These are phyloP conservation scores for Thyridium curvatum DNA, from an alignment of 2,329 filamentous ascomycete species.

Conservation along the genomic window DNA sequence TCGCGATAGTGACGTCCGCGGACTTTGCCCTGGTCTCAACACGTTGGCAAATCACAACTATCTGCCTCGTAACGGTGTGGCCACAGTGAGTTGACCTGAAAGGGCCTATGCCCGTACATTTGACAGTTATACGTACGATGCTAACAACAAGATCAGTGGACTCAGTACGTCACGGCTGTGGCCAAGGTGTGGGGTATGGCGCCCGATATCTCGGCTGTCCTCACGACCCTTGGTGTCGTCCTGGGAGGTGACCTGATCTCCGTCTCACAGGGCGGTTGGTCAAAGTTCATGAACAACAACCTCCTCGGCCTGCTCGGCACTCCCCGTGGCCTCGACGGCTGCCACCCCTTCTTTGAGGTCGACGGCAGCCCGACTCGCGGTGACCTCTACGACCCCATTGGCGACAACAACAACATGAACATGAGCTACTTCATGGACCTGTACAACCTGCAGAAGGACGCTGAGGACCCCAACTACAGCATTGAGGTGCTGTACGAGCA, in stretches of 20 bases:
- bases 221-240: constrained; percentile 39
- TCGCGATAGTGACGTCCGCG: constrained; percentile 15
- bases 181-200: constrained; percentile 37
- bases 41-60: constrained; percentile 21
- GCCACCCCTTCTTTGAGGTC: constrained; percentile 49
- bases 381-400: constrained; percentile 41
- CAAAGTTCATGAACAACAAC: constrained; percentile 32
- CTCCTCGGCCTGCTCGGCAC: constrained; percentile 35
- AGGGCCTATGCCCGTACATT: too few relatives aligned
- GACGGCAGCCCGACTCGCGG: constrained; percentile 46
- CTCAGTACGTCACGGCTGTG: constrained; percentile 16
- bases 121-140: too few relatives aligned
- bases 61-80: constrained; percentile 17
- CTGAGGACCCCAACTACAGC: constrained; percentile 18
- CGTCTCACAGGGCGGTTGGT: constrained; percentile 31
- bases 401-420: constrained; percentile 43
- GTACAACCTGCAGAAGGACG: constrained; percentile 31
- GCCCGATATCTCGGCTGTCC: constrained; percentile 30
- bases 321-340: constrained; percentile 40
- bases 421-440: constrained; percentile 43
- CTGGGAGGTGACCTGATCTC: constrained; percentile 44
- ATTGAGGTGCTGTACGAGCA: constrained; percentile 35
- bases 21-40: constrained; percentile 20
- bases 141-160: too few relatives aligned
- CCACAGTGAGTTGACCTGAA: constrained; percentile 3